phyloP scores from a whole-genome alignment of 331 rosid species.

The Dryas integrifolia region DNA sequence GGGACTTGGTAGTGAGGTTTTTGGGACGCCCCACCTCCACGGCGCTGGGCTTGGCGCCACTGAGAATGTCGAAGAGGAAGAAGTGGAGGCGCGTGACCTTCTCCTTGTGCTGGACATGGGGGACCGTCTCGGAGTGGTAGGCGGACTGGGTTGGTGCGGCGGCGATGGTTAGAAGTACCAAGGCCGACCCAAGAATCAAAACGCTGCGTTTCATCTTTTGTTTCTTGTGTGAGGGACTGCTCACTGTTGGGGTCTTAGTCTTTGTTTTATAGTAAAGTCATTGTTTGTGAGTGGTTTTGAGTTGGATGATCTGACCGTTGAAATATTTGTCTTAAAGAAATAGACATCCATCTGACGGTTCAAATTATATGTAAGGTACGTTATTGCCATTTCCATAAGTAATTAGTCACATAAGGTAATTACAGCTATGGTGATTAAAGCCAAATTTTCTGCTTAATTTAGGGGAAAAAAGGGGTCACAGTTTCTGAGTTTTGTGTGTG shows the following conservation, averaged over 20 bases:
- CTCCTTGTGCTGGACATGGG: neutral
- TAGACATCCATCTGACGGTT: too few species aligned
- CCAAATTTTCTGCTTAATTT: neutral
- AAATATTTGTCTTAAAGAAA: too few species aligned
- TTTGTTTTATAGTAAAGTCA: neutral
- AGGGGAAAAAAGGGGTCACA: too few species aligned
- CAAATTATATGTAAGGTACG: too few species aligned
- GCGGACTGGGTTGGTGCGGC: neutral
- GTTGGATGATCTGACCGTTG: too few species aligned
- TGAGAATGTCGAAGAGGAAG: conserved; percentile 24
- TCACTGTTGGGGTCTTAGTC: neutral
- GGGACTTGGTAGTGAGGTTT: neutral
- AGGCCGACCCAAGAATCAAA: neutral
- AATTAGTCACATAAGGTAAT: neutral
- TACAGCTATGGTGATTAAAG: neutral
- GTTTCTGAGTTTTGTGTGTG: too few species aligned
- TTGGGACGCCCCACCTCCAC: conserved; percentile 11
- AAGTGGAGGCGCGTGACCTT: conserved; percentile 19
- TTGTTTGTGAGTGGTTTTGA: neutral
- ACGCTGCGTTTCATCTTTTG: neutral
- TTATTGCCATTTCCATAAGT: neutral
- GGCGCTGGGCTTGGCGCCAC: conserved; percentile 8
- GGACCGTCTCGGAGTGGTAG: conserved; percentile 7
- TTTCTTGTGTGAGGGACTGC: neutral
- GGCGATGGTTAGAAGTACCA: neutral